Evolutionary conservation across 2,329 filamentous ascomycete species (phyloP).

Genomic region (Aspergillus floridensis): DNA sequence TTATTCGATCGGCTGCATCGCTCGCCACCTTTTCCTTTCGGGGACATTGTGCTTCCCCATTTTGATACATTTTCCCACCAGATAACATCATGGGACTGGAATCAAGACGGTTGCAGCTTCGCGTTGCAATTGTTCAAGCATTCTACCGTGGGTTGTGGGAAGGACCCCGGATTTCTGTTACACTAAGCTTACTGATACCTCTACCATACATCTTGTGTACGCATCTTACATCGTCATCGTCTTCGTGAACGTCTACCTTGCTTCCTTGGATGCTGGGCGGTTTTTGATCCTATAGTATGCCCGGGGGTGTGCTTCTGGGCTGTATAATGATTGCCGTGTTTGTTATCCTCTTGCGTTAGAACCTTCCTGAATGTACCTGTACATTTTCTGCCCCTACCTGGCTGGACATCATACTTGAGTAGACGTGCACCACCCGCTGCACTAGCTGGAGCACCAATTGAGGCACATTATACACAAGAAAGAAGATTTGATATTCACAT

Average conservation of each 20-base stretch:
- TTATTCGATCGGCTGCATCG: conserved; percentile 8
- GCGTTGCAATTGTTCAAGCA: background rate
- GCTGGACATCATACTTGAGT: background rate
- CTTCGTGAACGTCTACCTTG: background rate
- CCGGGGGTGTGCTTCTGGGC: background rate
- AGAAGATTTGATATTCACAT: background rate
- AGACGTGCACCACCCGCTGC: background rate
- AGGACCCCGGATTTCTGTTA: background rate
- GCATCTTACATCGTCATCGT: background rate
- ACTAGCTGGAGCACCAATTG: too few relatives aligned
- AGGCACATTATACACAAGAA: background rate
- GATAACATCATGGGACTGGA: background rate
- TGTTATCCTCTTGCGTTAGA: background rate
- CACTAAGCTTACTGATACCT: conserved; percentile 4
- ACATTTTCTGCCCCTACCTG: conserved; percentile 1
- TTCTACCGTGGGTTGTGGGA: background rate
- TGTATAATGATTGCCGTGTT: conserved; percentile 2
- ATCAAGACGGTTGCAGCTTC: background rate
- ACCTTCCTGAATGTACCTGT: background rate
- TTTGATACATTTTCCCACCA: conserved; percentile 1
- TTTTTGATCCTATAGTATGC: background rate
- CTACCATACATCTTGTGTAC: background rate
- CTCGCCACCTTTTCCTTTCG: background rate
- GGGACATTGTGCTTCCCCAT: background rate
- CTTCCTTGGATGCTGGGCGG: background rate